Conservation (phyloP, 2,329 filamentous ascomycete species). For the Davidsoniella virescens region DNA sequence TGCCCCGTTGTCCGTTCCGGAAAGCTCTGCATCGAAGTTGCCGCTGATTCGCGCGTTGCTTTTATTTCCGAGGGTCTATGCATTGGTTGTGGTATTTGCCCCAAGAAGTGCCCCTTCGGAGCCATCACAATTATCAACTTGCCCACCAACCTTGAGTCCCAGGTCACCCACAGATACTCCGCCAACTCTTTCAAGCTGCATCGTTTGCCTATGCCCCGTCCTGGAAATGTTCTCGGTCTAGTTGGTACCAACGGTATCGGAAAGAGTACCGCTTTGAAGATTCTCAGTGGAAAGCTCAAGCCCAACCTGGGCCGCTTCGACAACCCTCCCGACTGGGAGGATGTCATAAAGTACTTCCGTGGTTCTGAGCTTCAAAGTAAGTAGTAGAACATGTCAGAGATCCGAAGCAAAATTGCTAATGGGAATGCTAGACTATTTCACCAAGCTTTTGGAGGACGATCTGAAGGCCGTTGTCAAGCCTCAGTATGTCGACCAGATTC, state of each 20-base stretch:
- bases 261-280: slow-evolving; percentile 99
- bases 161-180: slow-evolving; percentile 96
- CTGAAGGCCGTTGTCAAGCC: slow-evolving; percentile 97
- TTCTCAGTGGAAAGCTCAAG: slow-evolving; percentile 95
- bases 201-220: slow-evolving; percentile 84
- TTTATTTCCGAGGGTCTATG: slow-evolving; percentile 95
- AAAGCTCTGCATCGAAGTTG: slow-evolving; percentile 94
- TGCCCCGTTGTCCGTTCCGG: slow-evolving; percentile 94
- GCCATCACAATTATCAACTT: slow-evolving; percentile 99
- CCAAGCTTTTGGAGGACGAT: slow-evolving; percentile 91
- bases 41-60: slow-evolving; percentile 74
- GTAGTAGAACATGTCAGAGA: slow-evolving; percentile 19
- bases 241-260: slow-evolving; percentile 99
- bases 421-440: slow-evolving; percentile 65
- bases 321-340: slow-evolving; percentile 97
- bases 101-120: slow-evolving; percentile 97
- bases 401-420: not conserved
- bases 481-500: slow-evolving; percentile 97
- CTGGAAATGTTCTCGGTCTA: slow-evolving; percentile 86
- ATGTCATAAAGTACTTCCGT: slow-evolving; percentile 95
- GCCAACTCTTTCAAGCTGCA: slow-evolving; percentile 99
- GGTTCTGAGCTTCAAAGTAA: slow-evolving; percentile 92
- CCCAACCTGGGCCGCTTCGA: slow-evolving; percentile 90
- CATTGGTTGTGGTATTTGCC: slow-evolving; percentile 98
- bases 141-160: slow-evolving; percentile 95